Percentiles rank a stretch among this genome's conserved stretches.
Conservation (phyloP, 768 basidiomycete species). For the Boletales sp. region DNA sequence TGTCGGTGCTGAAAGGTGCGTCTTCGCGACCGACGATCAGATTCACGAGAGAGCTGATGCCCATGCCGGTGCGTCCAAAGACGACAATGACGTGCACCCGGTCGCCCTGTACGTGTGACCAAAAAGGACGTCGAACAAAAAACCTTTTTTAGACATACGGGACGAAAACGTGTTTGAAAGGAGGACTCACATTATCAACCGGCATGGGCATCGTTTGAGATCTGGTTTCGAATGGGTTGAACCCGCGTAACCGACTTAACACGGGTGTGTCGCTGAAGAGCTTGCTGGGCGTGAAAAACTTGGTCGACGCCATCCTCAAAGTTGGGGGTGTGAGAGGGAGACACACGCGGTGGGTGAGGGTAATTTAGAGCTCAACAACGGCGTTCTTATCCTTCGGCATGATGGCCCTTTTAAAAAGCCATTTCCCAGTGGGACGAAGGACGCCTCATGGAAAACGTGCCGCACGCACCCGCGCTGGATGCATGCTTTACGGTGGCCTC, state of each 20-base stretch:
- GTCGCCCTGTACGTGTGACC: conserved; percentile 18
- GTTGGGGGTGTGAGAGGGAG: not conserved
- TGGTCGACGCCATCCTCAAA: conserved; percentile 22
- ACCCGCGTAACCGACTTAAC: conserved; percentile 20
- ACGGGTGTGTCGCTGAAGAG: conserved; percentile 24
- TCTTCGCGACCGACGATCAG: conserved; percentile 31
- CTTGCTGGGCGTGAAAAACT: conserved; percentile 15
- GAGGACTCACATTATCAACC: conserved; percentile 26
- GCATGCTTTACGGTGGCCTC: conserved; percentile 14
- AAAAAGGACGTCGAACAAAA: not conserved
- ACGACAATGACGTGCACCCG: conserved; percentile 30
- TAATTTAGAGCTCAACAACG: conserved; percentile 16
- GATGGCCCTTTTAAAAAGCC: conserved; percentile 20
- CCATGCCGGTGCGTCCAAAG: conserved; percentile 33
- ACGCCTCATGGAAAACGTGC: conserved; percentile 31
- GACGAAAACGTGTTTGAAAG: not conserved
- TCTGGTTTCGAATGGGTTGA: conserved; percentile 24
- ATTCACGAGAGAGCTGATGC: conserved; percentile 31
- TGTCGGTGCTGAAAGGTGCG: conserved; percentile 31
- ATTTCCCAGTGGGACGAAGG: conserved; percentile 12
- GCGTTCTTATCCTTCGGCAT: conserved; percentile 13
- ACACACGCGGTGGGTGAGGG: conserved; percentile 17
- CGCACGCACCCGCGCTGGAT: conserved; percentile 21
- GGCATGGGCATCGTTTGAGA: conserved; percentile 24
- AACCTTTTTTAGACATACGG: not conserved